phyloP scores from a whole-genome alignment of 1,139 yeast species.

The Scheffersomyces illinoinensis region DNA sequence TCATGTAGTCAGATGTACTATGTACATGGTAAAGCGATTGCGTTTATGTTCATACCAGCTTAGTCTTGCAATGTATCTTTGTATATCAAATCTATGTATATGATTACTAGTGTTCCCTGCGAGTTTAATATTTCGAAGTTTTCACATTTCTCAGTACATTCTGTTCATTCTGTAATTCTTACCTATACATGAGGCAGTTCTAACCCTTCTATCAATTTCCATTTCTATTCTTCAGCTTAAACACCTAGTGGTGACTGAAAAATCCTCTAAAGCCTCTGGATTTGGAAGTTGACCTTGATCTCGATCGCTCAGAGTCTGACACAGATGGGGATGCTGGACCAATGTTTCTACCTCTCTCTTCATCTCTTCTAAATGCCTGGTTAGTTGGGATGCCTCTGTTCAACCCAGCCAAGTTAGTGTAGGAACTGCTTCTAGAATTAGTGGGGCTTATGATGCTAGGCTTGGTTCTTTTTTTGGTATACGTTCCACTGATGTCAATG shows the following conservation, averaged over 20 bases:
- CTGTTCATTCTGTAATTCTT: background rate
- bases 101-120: background rate
- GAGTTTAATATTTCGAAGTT: background rate
- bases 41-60: background rate
- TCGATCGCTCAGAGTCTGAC: slow-evolving; percentile 7
- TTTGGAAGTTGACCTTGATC: slow-evolving; percentile 20
- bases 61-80: background rate
- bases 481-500: slow-evolving; percentile 13
- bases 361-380: slow-evolving; percentile 1
- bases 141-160: background rate
- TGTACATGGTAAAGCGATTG: too few species aligned
- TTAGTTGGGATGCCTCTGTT: background rate
- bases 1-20: too few species aligned
- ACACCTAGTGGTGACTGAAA: slow-evolving; percentile 12
- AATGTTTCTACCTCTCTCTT: slow-evolving; percentile 14
- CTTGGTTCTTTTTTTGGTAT: slow-evolving; percentile 7
- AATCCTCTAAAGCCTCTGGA: slow-evolving; percentile 22
- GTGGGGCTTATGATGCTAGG: slow-evolving; percentile 7
- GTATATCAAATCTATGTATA: background rate
- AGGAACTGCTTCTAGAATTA: slow-evolving; percentile 10
- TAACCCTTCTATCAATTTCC: background rate
- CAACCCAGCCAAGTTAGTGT: slow-evolving; percentile 11
- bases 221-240: background rate
- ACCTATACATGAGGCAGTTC: background rate
- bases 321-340: slow-evolving; percentile 5